Evolutionary conservation across 179 eudicot genomes (phyloP).

Genomic region (Beta macrorhiza): DNA sequence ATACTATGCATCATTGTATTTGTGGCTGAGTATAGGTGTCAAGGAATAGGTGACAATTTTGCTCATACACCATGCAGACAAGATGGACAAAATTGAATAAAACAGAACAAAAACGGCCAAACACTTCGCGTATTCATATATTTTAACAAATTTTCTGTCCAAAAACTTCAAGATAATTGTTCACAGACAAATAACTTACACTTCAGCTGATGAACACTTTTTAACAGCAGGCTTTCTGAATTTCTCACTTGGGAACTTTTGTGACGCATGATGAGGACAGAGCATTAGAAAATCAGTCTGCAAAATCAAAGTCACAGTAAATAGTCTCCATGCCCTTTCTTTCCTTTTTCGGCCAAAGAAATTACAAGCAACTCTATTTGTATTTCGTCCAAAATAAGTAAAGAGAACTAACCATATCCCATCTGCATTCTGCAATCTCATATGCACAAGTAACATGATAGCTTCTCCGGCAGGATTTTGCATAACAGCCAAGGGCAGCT

Average conservation of each 20-base stretch:
- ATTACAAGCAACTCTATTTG: neutral
- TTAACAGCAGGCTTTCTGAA: conserved; percentile 40
- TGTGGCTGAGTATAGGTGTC: neutral
- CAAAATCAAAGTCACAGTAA: conserved; percentile 20
- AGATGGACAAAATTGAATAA: neutral
- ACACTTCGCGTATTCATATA: neutral
- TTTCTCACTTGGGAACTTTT: conserved; percentile 74
- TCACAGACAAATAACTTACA: conserved; percentile 31
- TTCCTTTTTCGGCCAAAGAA: neutral
- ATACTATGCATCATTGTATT: neutral
- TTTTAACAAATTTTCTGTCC: neutral
- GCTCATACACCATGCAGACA: neutral
- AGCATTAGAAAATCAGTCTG: conserved; percentile 68
- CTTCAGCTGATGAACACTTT: conserved; percentile 35
- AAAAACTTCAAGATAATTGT: neutral
- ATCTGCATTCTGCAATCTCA: conserved; percentile 60
- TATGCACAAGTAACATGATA: conserved; percentile 87
- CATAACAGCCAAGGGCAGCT: conserved; percentile 88
- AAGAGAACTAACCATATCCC: conserved; percentile 66
- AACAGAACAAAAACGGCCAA: neutral
- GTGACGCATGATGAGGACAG: conserved; percentile 63
- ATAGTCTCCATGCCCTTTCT: neutral
- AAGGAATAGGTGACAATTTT: neutral
- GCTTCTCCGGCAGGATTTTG: conserved; percentile 67
- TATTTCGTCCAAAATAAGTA: neutral